Evolutionary conservation across 768 basidiomycete genomes (phyloP).

Genomic region (Phanerochaete carnosa): DNA sequence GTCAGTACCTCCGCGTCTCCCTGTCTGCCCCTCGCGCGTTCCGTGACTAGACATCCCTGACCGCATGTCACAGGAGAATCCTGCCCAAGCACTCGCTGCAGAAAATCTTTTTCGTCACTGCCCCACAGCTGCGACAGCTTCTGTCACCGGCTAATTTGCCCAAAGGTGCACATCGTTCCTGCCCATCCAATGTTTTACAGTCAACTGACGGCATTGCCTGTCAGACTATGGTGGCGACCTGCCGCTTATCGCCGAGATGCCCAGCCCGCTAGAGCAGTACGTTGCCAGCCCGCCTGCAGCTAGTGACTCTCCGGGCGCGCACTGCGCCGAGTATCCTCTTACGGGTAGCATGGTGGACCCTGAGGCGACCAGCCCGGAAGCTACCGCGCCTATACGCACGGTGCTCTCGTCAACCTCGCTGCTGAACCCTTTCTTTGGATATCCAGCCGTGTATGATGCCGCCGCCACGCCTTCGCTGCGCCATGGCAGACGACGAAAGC

Average conservation of each 20-base stretch:
- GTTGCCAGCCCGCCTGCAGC: neutral
- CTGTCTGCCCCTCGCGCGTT: too few relatives aligned
- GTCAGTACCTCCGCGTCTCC: slow-evolving; percentile 39
- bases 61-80: slow-evolving; percentile 42
- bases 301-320: neutral
- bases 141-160: slow-evolving; percentile 54
- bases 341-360: neutral
- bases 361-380: neutral
- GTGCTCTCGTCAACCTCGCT: slow-evolving; percentile 51
- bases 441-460: slow-evolving; percentile 44
- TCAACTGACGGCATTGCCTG: slow-evolving; percentile 16
- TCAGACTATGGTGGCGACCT: slow-evolving; percentile 70
- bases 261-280: slow-evolving; percentile 41
- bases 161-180: slow-evolving; percentile 39
- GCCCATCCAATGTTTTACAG: slow-evolving; percentile 6
- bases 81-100: slow-evolving; percentile 58
- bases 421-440: slow-evolving; percentile 75
- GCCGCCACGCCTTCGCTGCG: slow-evolving; percentile 42
- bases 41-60: slow-evolving; percentile 1
- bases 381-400: slow-evolving; percentile 10
- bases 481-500: slow-evolving; percentile 64
- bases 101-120: slow-evolving; percentile 64
- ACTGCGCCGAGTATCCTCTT: neutral
- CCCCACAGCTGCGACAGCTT: slow-evolving; percentile 49
- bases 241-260: slow-evolving; percentile 45